Evolutionary conservation across 768 basidiomycete species (phyloP), one percentile per base, ranked within the genome.

Genomic region (Sporobolomyces pararoseus): DNA sequence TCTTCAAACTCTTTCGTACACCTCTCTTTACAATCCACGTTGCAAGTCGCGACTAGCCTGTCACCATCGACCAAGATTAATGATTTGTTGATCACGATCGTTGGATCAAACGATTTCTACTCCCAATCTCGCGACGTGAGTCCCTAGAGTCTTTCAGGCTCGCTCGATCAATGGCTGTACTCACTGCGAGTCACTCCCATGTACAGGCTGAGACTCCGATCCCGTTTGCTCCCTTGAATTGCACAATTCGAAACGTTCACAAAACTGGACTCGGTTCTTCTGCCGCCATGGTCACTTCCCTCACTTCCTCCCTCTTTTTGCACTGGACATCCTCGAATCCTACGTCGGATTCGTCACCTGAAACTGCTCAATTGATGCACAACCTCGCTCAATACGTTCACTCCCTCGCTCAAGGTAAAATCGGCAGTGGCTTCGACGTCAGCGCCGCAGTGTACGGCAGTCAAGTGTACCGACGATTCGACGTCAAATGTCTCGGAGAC

Each of bases 241-340:
- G 88, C 55, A 81, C 79, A 0, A 82, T 99, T 44, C 81, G 84
- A 0, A 82, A 90, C 58, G 94, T 95, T n/a, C 93, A 97, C 84
- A 99, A 99, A 82, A 98, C 96, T 0, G 96, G 96, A 13, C 86
- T 98, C 55, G 96, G 96, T 47, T 97, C 94, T 9, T 96, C 93
- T 4, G 96, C 96, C 7, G 92, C 96, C 0, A 85, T 99, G 72
- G 96, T 97, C 78, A 97, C 96, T 3, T 95, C 95, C 51, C 85
- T 98, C 68, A 89, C 92, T 59, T 87, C 90, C 51, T 88, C 87
- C 3, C 84, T 99, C 39, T 85, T 97, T 32, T 80, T 91, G 32
- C 90, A 91, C 75, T 83, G 91, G 69, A 80, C 81, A 42, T 83
- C 87, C 65, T 50, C 50, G 81, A 80, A 75, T 80, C 82, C 31